These are phyloP conservation scores for Colletotrichum sp. DNA, from an alignment of 2,329 filamentous ascomycete species.

Conservation along the genomic window DNA sequence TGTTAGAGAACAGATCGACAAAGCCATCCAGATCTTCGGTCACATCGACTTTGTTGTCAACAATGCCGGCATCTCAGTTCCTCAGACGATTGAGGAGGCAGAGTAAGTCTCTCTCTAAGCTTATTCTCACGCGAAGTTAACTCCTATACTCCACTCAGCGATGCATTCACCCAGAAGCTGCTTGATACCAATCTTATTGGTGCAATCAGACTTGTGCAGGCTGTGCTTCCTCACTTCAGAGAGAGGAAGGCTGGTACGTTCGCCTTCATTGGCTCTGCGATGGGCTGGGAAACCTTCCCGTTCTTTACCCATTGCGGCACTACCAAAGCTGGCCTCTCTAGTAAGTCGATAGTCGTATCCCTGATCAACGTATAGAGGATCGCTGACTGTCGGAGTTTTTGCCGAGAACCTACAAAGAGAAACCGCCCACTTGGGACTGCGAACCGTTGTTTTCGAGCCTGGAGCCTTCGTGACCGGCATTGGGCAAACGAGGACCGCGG, in stretches of 20 bases:
- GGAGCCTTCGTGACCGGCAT: slow-evolving; percentile 6
- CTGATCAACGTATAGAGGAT: background rate
- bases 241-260: slow-evolving; percentile 25
- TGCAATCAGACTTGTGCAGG: slow-evolving; percentile 26
- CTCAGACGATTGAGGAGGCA: slow-evolving; percentile 32
- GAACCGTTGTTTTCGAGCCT: background rate
- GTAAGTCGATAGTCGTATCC: background rate
- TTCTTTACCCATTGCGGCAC: slow-evolving; percentile 30
- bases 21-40: slow-evolving; percentile 46
- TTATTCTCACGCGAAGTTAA: background rate
- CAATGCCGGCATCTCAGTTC: slow-evolving; percentile 22
- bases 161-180: slow-evolving; percentile 32
- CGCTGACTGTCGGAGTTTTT: background rate
- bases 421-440: background rate
- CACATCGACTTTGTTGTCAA: slow-evolving; percentile 34
- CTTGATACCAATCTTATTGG: slow-evolving; percentile 30
- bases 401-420: background rate
- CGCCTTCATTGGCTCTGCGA: slow-evolving; percentile 32
- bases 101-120: slow-evolving; percentile 24
- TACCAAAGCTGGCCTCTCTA: slow-evolving; percentile 25
- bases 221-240: slow-evolving; percentile 31
- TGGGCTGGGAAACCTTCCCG: slow-evolving; percentile 10
- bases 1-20: slow-evolving; percentile 42
- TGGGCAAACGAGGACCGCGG: slow-evolving; percentile 23
- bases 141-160: background rate